Evolutionary conservation across 2,329 filamentous ascomycete genomes (phyloP), one percentile per base, ranked within the genome.

Genomic region (Dothidotthia symphoricarpi): DNA sequence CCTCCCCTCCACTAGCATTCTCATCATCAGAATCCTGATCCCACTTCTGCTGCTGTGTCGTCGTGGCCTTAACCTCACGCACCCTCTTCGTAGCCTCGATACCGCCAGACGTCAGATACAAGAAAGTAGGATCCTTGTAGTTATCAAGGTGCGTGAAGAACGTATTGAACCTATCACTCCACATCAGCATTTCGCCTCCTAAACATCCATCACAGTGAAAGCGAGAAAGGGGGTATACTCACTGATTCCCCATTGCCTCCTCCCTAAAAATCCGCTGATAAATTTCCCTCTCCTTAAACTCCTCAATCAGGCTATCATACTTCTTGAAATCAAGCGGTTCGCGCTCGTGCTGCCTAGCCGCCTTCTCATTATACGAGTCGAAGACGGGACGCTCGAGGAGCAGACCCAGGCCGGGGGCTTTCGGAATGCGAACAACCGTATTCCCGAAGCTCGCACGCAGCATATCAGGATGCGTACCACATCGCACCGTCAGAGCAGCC

Each of bases 321-420:
- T 83, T 85, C 31, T 74, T 74, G 64, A 96, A 98, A 55, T 89
- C 82, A 41, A 98, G 83, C 16, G 78, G 75, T 33, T 85, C 78
- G 37, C 81, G 79, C 6, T 76, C 79, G 28, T 83, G 76, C 36
- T 80, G 78, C 24, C 75, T 73, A 6, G 76, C 76, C 1, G 86
- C 82, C 49, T 84, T 81, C 37, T 76, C 77, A 67, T 96, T 98
- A 70, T 96, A 97, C 33, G 74, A 82, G 45, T 91, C 84, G 62
- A 98, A 98, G 0, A 97, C 86, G 2, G 93, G 93, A 1, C 88
- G 75, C 69, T 98, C 93, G 3, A 98, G 78, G 37, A 97, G 72
- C 28, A 98, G 71, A 0, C 93, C 93, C 24, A 98, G 69, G 3
- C 88, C 86, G 0, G 93, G 93, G 0, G 90, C 93, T 69, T 97